Conservation (phyloP, 768 basidiomycete genomes). For the Amanita exitialis region DNA sequence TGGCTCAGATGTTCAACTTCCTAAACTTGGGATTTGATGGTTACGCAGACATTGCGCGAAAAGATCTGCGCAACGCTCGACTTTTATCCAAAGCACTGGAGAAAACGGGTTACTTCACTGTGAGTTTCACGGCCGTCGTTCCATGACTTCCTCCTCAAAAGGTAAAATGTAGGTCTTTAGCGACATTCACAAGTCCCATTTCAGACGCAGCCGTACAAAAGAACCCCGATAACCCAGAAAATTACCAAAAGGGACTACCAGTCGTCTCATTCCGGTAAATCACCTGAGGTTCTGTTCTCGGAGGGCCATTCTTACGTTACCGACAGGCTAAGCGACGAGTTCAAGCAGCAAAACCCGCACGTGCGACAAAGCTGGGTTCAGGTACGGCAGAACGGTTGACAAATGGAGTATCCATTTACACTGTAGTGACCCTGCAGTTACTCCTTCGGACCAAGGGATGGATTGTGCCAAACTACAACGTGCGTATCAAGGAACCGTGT, state of each 20-base stretch:
- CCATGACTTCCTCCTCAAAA: background rate
- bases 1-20: slow-evolving; percentile 54
- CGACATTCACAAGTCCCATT: slow-evolving; percentile 37
- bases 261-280: slow-evolving; percentile 47
- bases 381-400: slow-evolving; percentile 14
- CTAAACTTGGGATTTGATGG: slow-evolving; percentile 48
- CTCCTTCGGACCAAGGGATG: slow-evolving; percentile 43
- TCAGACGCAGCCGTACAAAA: slow-evolving; percentile 9
- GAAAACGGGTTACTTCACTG: slow-evolving; percentile 34
- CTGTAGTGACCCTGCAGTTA: slow-evolving; percentile 16
- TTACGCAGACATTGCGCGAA: slow-evolving; percentile 32
- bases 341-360: slow-evolving; percentile 38
- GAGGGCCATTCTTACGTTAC: background rate
- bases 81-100: slow-evolving; percentile 49
- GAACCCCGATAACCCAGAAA: slow-evolving; percentile 30
- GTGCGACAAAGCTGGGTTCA: slow-evolving; percentile 46
- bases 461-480: slow-evolving; percentile 54
- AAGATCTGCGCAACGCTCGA: slow-evolving; percentile 46
- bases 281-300: background rate
- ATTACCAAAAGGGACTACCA: slow-evolving; percentile 43
- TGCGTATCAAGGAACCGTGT: slow-evolving; percentile 8
- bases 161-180: slow-evolving; percentile 26
- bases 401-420: background rate
- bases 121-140: slow-evolving; percentile 7
- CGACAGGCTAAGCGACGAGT: slow-evolving; percentile 36